Evolutionary conservation across 2,329 filamentous ascomycete species (phyloP).

Genomic region (Pseudogymnoascus pannorum): DNA sequence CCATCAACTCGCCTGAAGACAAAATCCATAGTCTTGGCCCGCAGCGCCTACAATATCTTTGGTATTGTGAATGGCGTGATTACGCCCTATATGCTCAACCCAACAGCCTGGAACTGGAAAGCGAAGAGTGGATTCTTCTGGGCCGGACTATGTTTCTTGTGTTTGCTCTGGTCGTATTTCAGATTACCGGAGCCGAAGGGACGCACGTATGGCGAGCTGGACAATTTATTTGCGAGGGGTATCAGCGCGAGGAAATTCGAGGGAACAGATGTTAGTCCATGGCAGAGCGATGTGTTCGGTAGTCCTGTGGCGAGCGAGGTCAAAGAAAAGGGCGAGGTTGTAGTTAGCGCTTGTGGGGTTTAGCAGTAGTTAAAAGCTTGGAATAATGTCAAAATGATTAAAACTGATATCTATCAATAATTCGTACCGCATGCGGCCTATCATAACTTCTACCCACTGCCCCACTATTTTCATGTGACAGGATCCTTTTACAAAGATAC

Average conservation of each 20-base stretch:
- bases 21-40: conserved; percentile 79
- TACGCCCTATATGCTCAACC: conserved; percentile 86
- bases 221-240: conserved; percentile 68
- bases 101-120: conserved; percentile 73
- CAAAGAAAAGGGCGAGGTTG: background rate
- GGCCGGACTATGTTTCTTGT: conserved; percentile 50
- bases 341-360: background rate
- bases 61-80: conserved; percentile 67
- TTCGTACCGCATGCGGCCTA: no score
- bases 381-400: background rate
- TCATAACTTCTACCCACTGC: no score
- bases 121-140: conserved; percentile 85
- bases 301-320: no score
- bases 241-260: conserved; percentile 36
- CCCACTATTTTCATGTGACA: background rate
- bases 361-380: no score
- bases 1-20: conserved; percentile 75
- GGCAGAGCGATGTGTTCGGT: background rate
- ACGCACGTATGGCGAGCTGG: conserved; percentile 75
- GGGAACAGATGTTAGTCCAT: conserved; percentile 61
- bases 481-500: no score
- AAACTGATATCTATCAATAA: background rate
- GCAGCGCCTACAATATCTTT: conserved; percentile 65
- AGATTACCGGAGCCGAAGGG: conserved; percentile 71
- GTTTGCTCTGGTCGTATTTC: conserved; percentile 56